Base-by-base conservation (phyloP, 1,284 basidiomycete species). In the Austropuccinia psidii region DNA sequence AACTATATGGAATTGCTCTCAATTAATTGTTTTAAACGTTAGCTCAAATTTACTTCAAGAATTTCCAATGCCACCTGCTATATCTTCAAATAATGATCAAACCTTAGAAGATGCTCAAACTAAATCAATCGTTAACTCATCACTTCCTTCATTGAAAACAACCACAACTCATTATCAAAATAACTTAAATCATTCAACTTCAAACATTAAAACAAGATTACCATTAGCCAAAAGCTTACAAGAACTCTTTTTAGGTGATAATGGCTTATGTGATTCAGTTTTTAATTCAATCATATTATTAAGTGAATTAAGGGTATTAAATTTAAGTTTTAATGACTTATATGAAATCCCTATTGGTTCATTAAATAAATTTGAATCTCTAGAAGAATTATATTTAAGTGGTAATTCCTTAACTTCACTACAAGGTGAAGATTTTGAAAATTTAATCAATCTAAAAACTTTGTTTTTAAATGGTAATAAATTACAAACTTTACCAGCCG, bases 271-370 rank as follows among this genome's bases (percentile, higher is more conserved):
- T 5, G 91, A 97, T 79, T 91, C 96, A 43, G 85, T 87, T 9
- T 86, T 98, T 60, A 86, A 87, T 55, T 86, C 87, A 0, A 82
- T 96, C 37, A 88, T 87, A 76, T 84, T 90, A 29, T 84, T 98
- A 76, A 86, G 86, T 73, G 87, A 89, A 76, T 85, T 97, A 13
- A 85, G 85, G 3, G 87, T 93, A 1, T 85, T 98, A 72, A 98
- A 98, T 77, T 83, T 98, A 39, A 93, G 91, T 73, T 98, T 97
- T 84, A 99, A 99, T 82, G 89, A 93, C 75, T 90, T 98, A 74
- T 89, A 90, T 80, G 93, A 96, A 79, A 85, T 98, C 49, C 91
- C 93, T 0, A 82, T 86, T 0, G 76, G 76, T 52, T 92, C 92
- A 76, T 87, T 98, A 77, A 84, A 86, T 75, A 88, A 88, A 75